Conservation (phyloP, 2,329 filamentous ascomycete species). For the Calonectria pseudoturangicola region DNA sequence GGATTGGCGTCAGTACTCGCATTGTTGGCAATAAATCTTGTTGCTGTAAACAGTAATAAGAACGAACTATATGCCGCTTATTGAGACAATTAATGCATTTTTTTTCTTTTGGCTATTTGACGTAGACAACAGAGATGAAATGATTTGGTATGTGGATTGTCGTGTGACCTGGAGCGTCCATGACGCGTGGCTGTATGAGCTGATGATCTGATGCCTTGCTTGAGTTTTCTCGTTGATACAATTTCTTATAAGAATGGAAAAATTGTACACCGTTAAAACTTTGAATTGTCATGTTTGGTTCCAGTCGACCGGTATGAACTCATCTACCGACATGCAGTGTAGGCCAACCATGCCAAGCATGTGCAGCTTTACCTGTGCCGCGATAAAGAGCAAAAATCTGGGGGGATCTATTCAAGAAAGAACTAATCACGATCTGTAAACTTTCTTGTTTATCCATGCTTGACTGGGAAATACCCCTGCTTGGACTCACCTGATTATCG, state of each 20-base stretch:
- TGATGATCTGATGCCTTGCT: background rate
- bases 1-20: no score
- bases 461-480: background rate
- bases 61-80: no score
- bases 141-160: no score
- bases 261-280: background rate
- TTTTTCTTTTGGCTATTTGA: no score
- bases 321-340: background rate
- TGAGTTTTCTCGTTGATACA: background rate
- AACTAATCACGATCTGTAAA: slow-evolving; percentile 15
- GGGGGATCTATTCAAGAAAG: background rate
- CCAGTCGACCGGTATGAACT: background rate
- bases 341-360: background rate
- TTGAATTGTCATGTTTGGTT: background rate
- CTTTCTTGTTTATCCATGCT: slow-evolving; percentile 16
- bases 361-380: background rate
- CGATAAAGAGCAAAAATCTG: slow-evolving; percentile 10
- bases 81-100: no score
- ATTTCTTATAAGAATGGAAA: background rate
- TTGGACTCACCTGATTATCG: slow-evolving; percentile 14
- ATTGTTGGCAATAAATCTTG: no score
- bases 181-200: background rate
- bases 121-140: no score
- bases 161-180: no score
- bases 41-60: no score